These are phyloP conservation scores for Saxophila tyrrhenica DNA, from an alignment of 495 filamentous ascomycete species.

Conservation along the genomic window DNA sequence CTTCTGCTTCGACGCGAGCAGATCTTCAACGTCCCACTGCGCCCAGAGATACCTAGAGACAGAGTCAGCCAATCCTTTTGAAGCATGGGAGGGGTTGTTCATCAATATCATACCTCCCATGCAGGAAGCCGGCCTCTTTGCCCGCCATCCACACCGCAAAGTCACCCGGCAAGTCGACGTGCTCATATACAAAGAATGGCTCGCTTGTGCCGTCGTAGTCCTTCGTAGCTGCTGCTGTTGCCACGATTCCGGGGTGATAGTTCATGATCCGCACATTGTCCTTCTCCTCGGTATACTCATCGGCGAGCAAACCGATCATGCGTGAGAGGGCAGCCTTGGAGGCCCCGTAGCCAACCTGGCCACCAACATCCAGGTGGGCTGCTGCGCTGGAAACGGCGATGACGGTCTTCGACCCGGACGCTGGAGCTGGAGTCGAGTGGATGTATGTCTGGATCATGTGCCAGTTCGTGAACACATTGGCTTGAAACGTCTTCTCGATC, in stretches of 20 bases:
- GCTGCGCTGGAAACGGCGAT: neutral
- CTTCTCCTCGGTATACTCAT: neutral
- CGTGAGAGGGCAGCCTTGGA: neutral
- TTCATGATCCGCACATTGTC: neutral
- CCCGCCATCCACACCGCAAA: constrained; percentile 1
- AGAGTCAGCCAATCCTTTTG: too few species aligned
- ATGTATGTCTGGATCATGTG: neutral
- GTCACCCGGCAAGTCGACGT: neutral
- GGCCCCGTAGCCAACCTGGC: neutral
- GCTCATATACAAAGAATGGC: neutral
- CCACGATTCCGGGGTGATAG: constrained; percentile 1
- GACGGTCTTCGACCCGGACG: neutral
- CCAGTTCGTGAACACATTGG: neutral
- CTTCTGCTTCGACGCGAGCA: constrained; percentile 23
- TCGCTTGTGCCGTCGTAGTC: neutral
- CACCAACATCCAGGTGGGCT: neutral
- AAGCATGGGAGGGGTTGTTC: too few species aligned
- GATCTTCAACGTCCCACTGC: constrained; percentile 17
- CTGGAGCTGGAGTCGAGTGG: neutral
- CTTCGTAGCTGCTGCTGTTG: neutral
- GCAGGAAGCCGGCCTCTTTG: constrained; percentile 8
- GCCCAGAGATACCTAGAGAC: too few species aligned
- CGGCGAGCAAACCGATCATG: neutral
- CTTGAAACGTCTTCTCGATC: neutral
- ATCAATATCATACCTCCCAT: constrained; percentile 14